Evolutionary conservation across 1,284 basidiomycete species (phyloP).

Genomic region (Phylloboletellus chloephorus): DNA sequence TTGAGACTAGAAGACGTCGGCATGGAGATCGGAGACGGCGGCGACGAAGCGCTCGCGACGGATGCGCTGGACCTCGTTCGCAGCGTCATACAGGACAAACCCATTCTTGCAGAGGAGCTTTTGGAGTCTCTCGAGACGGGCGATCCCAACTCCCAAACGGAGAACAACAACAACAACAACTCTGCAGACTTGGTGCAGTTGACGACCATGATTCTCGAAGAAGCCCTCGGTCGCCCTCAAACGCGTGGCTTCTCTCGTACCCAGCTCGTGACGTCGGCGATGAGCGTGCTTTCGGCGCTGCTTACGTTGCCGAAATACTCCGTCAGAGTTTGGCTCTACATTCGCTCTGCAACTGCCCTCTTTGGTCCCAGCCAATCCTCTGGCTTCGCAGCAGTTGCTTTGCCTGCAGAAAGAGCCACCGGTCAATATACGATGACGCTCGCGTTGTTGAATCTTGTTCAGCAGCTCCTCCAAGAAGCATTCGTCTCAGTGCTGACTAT

Average conservation of each 20-base stretch:
- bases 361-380: slow-evolving; percentile 58
- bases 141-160: slow-evolving; percentile 16
- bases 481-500: slow-evolving; percentile 50
- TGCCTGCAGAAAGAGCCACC: slow-evolving; percentile 64
- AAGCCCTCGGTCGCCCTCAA: slow-evolving; percentile 58
- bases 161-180: slow-evolving; percentile 20
- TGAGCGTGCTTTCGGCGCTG: slow-evolving; percentile 75
- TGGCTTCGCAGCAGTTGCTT: slow-evolving; percentile 57
- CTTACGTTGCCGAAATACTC: slow-evolving; percentile 71
- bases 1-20: slow-evolving; percentile 62
- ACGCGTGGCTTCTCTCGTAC: slow-evolving; percentile 47
- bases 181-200: slow-evolving; percentile 65
- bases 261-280: slow-evolving; percentile 70
- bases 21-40: slow-evolving; percentile 49
- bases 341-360: slow-evolving; percentile 70
- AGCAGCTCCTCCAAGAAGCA: slow-evolving; percentile 71
- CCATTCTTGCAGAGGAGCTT: slow-evolving; percentile 56
- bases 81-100: slow-evolving; percentile 67
- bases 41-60: slow-evolving; percentile 59
- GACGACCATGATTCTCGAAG: slow-evolving; percentile 79
- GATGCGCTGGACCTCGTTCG: slow-evolving; percentile 76
- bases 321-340: slow-evolving; percentile 79
- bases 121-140: slow-evolving; percentile 58
- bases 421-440: slow-evolving; percentile 80
- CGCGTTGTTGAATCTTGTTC: slow-evolving; percentile 70